Base-by-base conservation (phyloP, 129 eudicot species). In the Artemisia argyi region DNA sequence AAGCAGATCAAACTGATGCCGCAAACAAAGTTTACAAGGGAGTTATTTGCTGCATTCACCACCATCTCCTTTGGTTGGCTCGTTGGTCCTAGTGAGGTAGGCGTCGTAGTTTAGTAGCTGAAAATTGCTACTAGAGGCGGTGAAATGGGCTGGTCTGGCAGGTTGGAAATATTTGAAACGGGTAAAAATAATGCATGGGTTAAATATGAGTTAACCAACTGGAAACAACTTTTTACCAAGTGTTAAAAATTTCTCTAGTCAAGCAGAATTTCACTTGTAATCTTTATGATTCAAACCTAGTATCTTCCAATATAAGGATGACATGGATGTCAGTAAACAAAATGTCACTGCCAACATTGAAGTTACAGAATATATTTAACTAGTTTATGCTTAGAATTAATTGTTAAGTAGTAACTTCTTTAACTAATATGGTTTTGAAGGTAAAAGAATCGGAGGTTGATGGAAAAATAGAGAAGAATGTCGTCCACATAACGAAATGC, bases 1-100 rank as follows among this genome's bases (percentile, higher is more conserved):
- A 44, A 7, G 82, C 86, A 88, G 99, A 81, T 90, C 30, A 88
- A 66, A 26, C 1, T 86, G 78, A 71, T 86, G 71, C 97, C 96
- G 9, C 81, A 78, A 65, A 82, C 97, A 7, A 90, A 81, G 68
- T 83, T 82, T 44, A 64, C 85, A 60, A 88, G 97, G 86, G 97
- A 94, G 72, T 61, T 73, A 64, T 88, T 83, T 24, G 99, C 99
- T 11, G 19, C 53, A 59, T 87, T 84, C 78, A 86, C 99, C 1
- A 83, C 93, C 9, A 18, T 88, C 53, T 81, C 87, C 72, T 94
- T 90, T 69, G 79, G 83, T 63, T 90, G 99, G 99, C 84, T 94
- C 30, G 85, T 94, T 63, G 99, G 99, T 39, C 84, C 89, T 7
- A 79, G 88, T 18, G 91, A 90, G 98, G 98, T 93, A 89, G 22